Evolutionary conservation across 768 basidiomycete species (phyloP).

Genomic region (Galerina marginata): DNA sequence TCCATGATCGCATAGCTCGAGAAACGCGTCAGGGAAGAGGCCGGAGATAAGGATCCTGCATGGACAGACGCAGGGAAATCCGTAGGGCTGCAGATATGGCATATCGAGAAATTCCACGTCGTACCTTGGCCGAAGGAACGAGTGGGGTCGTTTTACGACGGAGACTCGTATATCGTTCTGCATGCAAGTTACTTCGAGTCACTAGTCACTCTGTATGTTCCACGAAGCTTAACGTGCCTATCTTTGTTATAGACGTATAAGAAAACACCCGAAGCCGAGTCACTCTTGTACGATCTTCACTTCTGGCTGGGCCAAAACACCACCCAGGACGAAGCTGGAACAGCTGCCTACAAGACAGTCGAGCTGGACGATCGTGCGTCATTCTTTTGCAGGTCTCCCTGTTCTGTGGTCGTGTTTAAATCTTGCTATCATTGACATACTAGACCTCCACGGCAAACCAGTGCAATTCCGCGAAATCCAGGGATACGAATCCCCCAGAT

Average conservation of each 20-base stretch:
- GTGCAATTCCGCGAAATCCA: slow-evolving; percentile 70
- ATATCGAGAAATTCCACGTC: slow-evolving; percentile 61
- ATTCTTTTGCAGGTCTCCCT: background rate
- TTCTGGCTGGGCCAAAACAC: slow-evolving; percentile 70
- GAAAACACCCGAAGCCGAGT: slow-evolving; percentile 48
- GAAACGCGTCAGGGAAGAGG: slow-evolving; percentile 57
- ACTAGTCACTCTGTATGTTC: too few relatives aligned
- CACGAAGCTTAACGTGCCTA: background rate
- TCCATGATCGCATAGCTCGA: slow-evolving; percentile 47
- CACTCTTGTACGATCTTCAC: slow-evolving; percentile 62
- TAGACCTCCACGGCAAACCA: slow-evolving; percentile 60
- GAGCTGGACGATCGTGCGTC: slow-evolving; percentile 67
- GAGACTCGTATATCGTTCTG: slow-evolving; percentile 70
- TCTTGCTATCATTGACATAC: background rate
- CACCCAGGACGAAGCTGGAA: slow-evolving; percentile 64
- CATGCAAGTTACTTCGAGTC: slow-evolving; percentile 43
- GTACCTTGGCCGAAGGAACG: slow-evolving; percentile 58
- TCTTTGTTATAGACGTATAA: slow-evolving; percentile 57
- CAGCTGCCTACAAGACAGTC: slow-evolving; percentile 70
- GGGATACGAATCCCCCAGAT: slow-evolving; percentile 55
- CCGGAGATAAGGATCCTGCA: slow-evolving; percentile 54
- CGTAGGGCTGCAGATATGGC: slow-evolving; percentile 59
- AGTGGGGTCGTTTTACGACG: slow-evolving; percentile 63
- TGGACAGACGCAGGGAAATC: slow-evolving; percentile 53
- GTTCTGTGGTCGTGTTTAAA: background rate